phyloP scores from a whole-genome alignment of 306 rosid genomes.

The Cucurbita maxima region DNA sequence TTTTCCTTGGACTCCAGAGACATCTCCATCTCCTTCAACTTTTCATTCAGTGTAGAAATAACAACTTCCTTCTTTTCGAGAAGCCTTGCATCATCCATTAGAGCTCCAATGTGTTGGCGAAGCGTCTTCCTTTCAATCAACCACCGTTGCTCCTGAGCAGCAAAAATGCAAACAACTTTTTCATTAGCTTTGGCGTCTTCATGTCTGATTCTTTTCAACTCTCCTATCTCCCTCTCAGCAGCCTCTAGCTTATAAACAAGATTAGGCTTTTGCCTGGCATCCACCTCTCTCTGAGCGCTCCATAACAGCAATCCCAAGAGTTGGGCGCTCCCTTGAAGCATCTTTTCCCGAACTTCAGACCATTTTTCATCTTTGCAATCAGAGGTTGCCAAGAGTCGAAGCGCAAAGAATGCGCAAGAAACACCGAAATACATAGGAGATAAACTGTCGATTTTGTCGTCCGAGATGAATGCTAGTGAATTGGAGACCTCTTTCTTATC shows the following conservation, averaged over 20 bases:
- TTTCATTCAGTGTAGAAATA: slow-evolving; percentile 33
- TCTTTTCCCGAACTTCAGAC: slow-evolving; percentile 40
- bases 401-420: slow-evolving; percentile 79
- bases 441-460: slow-evolving; percentile 34
- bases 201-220: slow-evolving; percentile 55
- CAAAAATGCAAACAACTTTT: slow-evolving; percentile 86
- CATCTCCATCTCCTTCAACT: slow-evolving; percentile 42
- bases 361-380: slow-evolving; percentile 35
- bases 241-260: slow-evolving; percentile 26
- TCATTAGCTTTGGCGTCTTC: slow-evolving; percentile 94
- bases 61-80: slow-evolving; percentile 40
- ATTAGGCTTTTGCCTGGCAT: slow-evolving; percentile 14
- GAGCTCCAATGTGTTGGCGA: slow-evolving; percentile 51
- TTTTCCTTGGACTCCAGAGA: slow-evolving; percentile 40
- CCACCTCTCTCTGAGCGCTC: slow-evolving; percentile 48
- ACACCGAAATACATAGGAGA: slow-evolving; percentile 72
- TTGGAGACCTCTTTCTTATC: slow-evolving; percentile 35
- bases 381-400: slow-evolving; percentile 37
- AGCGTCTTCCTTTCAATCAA: slow-evolving; percentile 57
- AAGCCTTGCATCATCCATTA: slow-evolving; percentile 45
- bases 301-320: slow-evolving; percentile 70
- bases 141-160: slow-evolving; percentile 86
- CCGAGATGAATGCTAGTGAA: slow-evolving; percentile 19
- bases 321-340: slow-evolving; percentile 78
- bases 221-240: slow-evolving; percentile 52